Conservation (phyloP, 495 filamentous ascomycete species). For the Aspergillus bridgeri region DNA sequence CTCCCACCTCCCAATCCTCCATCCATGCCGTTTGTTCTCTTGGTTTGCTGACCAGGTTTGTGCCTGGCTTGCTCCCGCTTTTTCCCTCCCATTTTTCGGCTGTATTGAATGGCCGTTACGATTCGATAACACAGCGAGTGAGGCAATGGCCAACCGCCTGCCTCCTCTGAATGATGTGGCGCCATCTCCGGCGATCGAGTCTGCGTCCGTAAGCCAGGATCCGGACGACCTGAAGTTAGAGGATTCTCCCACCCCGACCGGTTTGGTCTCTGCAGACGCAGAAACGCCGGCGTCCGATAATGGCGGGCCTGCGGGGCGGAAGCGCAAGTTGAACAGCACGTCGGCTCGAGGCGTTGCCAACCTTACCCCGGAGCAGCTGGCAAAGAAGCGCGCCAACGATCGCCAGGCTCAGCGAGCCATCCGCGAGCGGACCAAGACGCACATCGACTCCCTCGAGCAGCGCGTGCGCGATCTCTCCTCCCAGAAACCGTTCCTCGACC, state of each 20-base stretch:
- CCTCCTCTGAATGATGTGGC: conserved; percentile 29
- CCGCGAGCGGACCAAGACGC: conserved; percentile 73
- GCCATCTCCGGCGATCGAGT: conserved; percentile 28
- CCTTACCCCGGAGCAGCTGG: conserved; percentile 68
- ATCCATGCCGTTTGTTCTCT: conserved; percentile 4
- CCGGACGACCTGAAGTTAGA: conserved; percentile 29
- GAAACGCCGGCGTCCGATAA: conserved; percentile 20
- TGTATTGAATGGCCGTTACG: conserved; percentile 31
- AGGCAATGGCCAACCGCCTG: conserved; percentile 42
- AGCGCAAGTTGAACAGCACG: conserved; percentile 47
- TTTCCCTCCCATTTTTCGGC: no score
- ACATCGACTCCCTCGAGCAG: conserved; percentile 73
- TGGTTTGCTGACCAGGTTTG: conserved; percentile 8
- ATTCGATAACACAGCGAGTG: conserved; percentile 27
- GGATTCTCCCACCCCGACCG: conserved; percentile 31
- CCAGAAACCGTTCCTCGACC: conserved; percentile 75
- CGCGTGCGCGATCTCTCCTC: conserved; percentile 67
- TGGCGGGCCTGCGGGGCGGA: conserved; percentile 33
- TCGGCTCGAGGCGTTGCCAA: conserved; percentile 69
- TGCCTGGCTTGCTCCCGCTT: conserved; percentile 7
- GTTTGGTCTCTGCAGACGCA: conserved; percentile 28
- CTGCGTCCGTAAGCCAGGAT: conserved; percentile 8
- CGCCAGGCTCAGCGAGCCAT: conserved; percentile 86
- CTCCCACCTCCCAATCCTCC: no score
- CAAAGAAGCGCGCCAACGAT: conserved; percentile 83